A percentile compares a stretch with the other conserved stretches of the same genome.
Evolutionary conservation across 768 basidiomycete species (phyloP).

Genomic region (Tylopilus sp.): DNA sequence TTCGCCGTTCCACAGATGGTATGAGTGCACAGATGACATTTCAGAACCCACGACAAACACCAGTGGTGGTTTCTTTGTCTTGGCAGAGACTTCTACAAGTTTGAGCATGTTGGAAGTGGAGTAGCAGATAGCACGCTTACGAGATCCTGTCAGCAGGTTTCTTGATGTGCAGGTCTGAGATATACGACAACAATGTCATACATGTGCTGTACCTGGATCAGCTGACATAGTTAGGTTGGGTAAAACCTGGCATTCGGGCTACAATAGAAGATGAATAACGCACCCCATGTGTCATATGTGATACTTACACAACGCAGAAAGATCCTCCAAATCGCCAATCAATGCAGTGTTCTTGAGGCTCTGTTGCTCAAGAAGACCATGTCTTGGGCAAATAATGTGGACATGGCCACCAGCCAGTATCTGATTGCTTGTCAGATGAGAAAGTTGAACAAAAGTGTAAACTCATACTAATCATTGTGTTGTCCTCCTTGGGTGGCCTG

Average conservation of each 20-base stretch:
- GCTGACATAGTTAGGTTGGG: slow-evolving; percentile 47
- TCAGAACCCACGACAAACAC: slow-evolving; percentile 60
- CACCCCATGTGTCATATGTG: neutral
- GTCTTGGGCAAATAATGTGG: slow-evolving; percentile 63
- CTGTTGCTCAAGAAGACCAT: slow-evolving; percentile 61
- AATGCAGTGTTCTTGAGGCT: slow-evolving; percentile 67
- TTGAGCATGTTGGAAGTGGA: slow-evolving; percentile 33
- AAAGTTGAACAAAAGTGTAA: neutral
- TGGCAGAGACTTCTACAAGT: slow-evolving; percentile 1
- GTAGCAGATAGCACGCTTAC: slow-evolving; percentile 8
- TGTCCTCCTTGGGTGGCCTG: slow-evolving; percentile 61
- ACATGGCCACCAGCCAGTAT: slow-evolving; percentile 81
- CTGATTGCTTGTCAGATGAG: slow-evolving; percentile 32
- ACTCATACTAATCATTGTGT: slow-evolving; percentile 75
- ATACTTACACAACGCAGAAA: slow-evolving; percentile 45
- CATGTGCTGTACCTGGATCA: slow-evolving; percentile 68
- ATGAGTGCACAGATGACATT: slow-evolving; percentile 43
- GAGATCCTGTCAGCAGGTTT: slow-evolving; percentile 32
- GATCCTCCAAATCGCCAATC: slow-evolving; percentile 64
- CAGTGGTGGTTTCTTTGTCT: slow-evolving; percentile 34
- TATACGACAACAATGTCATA: slow-evolving; percentile 69
- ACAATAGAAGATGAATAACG: slow-evolving; percentile 5
- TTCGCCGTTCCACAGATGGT: slow-evolving; percentile 63
- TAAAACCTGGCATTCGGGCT: slow-evolving; percentile 58
- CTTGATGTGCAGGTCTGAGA: slow-evolving; percentile 62